Evolutionary conservation across 2,329 filamentous ascomycete species (phyloP).

Genomic region (Penicillium sclerotiorum): DNA sequence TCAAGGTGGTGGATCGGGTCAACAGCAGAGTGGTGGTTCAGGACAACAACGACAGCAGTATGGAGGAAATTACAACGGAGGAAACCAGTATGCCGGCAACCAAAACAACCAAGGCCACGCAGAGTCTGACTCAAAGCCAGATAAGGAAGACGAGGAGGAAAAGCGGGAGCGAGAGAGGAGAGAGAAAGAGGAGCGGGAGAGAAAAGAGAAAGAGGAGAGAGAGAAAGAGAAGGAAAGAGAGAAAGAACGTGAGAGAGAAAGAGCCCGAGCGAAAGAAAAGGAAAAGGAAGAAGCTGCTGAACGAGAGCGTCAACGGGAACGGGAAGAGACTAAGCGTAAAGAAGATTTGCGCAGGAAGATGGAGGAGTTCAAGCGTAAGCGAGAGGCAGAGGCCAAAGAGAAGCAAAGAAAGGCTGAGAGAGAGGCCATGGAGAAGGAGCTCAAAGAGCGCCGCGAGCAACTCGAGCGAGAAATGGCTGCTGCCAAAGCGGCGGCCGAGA

Average conservation of each 20-base stretch:
- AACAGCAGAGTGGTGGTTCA: conserved; percentile 15
- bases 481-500: conserved; percentile 34
- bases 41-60: conserved; percentile 25
- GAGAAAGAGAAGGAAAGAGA: conserved; percentile 5
- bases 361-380: conserved; percentile 40
- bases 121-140: conserved; percentile 23
- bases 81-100: conserved; percentile 38
- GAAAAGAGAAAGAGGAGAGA: neutral
- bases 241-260: conserved; percentile 16
- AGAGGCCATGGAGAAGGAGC: conserved; percentile 44
- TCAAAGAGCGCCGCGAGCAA: conserved; percentile 44
- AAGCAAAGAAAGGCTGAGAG: conserved; percentile 42
- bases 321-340: conserved; percentile 38
- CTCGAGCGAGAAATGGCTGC: conserved; percentile 42
- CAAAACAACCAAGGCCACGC: conserved; percentile 39
- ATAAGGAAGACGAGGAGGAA: conserved; percentile 17
- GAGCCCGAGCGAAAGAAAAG: conserved; percentile 25
- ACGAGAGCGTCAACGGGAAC: conserved; percentile 31
- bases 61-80: conserved; percentile 32
- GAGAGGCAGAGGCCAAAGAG: conserved; percentile 42
- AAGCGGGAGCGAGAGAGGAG: conserved; percentile 25
- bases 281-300: conserved; percentile 21
- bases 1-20: conserved; percentile 26
- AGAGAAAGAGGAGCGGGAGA: neutral
- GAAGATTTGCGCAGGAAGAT: conserved; percentile 42